Conservation (phyloP, 805 yeast species). For the Yueomyces sinensis region DNA sequence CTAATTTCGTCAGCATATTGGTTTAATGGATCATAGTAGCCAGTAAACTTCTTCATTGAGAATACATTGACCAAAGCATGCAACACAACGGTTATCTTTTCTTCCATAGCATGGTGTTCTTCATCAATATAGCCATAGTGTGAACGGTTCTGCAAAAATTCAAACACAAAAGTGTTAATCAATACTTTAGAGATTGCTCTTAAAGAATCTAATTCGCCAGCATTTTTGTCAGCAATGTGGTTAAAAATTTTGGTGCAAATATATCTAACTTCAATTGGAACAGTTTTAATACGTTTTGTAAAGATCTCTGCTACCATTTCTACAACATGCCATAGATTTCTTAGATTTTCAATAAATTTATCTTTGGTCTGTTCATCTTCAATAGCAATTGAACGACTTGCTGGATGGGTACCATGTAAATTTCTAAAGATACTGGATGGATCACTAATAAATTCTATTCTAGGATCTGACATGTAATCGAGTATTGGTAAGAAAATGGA, state of each 20-base stretch:
- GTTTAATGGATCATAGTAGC: conserved; percentile 22
- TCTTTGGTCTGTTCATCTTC: conserved; percentile 63
- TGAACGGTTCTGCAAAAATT: conserved; percentile 11
- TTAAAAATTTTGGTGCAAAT: conserved; percentile 36
- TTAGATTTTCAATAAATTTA: conserved; percentile 60
- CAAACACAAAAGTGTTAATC: conserved; percentile 14
- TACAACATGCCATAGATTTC: conserved; percentile 56
- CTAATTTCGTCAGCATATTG: conserved; percentile 21
- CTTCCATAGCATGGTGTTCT: conserved; percentile 1
- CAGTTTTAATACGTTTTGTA: conserved; percentile 26
- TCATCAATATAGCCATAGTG: conserved; percentile 12
- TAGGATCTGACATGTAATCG: conserved; percentile 23
- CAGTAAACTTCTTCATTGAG: conserved; percentile 15
- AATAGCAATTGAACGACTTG: conserved; percentile 56
- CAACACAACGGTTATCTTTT: conserved; percentile 10
- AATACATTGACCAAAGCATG: conserved; percentile 16
- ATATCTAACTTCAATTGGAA: conserved; percentile 47
- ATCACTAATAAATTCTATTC: conserved; percentile 62
- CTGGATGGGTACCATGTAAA: conserved; percentile 27
- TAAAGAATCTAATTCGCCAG: conserved; percentile 57
- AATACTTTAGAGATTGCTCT: conserved; percentile 32
- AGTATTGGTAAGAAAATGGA: conserved; percentile 28
- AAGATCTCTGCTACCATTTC: conserved; percentile 42
- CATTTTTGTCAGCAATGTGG: conserved; percentile 32
- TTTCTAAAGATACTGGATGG: conserved; percentile 45